Evolutionary conservation across 2,329 filamentous ascomycete species (phyloP), one percentile per base, ranked within the genome.

Genomic region (Helminthosporium solani): DNA sequence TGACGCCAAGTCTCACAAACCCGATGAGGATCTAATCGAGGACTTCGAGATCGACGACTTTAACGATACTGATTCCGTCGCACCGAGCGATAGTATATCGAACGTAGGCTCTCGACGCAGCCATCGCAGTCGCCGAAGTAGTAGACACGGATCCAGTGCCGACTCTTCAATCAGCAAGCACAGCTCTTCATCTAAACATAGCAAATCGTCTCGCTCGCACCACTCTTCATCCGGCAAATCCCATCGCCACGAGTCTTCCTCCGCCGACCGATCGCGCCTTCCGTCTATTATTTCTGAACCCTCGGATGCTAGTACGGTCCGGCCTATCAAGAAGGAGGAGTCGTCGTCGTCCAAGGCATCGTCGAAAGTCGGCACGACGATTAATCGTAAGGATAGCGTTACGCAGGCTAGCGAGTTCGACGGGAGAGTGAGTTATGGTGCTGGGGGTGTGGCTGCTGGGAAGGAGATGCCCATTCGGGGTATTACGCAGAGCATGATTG

Each of bases 11-110:
- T 58, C 59, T 8, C 53, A 52, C 28, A 61, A 69, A 3, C 58
- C 70, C 25, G 53, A 59, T 28, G 60, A 65, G 4, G 57, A 44
- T 42, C 58, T 65, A 23, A 60, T 64, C 23, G 70, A 73, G 40
- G 69, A 71, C 16, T 53, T 61, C n/a, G 65, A 66, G n/a, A 60
- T 66, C 34, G 63, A 64, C n/a, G 59, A 67, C 16, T 31, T 61
- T 20, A 70, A 66, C 44, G 72, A 77, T 44, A 58, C 61, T 40
- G 73, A 73, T 49, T 76, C 74, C 3, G 70, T 78, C 1, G 68
- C 72, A 2, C 75, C 75, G 1, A 73, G 74, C 47, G 75, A 78
- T 47, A 74, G 71, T 43, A 76, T 78, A 49, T 75, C 72, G 12
- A 72, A 75, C 34, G 57, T 54, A 19, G 63, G 64, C 8, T 63